Evolutionary conservation across 179 eudicot genomes (phyloP), one percentile per base, ranked within the genome.

Genomic region (Beta macrorhiza): DNA sequence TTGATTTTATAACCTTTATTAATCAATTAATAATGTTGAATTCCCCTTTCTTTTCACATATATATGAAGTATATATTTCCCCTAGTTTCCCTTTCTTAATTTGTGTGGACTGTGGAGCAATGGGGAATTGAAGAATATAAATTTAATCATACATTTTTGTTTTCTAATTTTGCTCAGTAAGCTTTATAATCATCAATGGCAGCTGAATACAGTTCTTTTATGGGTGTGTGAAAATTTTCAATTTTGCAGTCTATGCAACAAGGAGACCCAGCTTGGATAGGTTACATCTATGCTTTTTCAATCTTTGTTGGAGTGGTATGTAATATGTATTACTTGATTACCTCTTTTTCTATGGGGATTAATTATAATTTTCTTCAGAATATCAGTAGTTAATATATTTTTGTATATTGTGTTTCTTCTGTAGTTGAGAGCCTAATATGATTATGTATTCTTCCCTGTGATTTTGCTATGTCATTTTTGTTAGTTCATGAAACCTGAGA

Each of bases 241-340:
- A 67, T 85, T 74, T 79, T 86, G 87, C 92, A 93, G 97, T 89
- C 97, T 58, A 92, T 93, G 97, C 95, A 93, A 91, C 88, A 78
- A 62, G 89, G 94, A 32, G 96, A 87, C 80, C 97, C 97, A 76
- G 92, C 97, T 76, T 91, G 92, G 92, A 85, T 89, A 84, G 97
- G 95, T 65, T 92, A 92, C 83, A 77, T 92, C 72, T 92, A 92
- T 82, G 97, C 96, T 37, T 89, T 92, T 83, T 83, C 87, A 58
- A 93, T 93, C 70, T 92, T 93, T 82, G 86, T 89, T 85, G 97
- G 93, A 86, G 96, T 93, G 95, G 97, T 93, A 93, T 70, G 90
- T 5, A 65, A 32, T 2, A 32, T 32, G 37, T 32, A 32, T 32
- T 32, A 32, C 37, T 59, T 71, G 52, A 7, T 74, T 9, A 78